Base-by-base conservation (phyloP, 225 moss, liverwort and hornwort species). In the Neckera pumila region DNA sequence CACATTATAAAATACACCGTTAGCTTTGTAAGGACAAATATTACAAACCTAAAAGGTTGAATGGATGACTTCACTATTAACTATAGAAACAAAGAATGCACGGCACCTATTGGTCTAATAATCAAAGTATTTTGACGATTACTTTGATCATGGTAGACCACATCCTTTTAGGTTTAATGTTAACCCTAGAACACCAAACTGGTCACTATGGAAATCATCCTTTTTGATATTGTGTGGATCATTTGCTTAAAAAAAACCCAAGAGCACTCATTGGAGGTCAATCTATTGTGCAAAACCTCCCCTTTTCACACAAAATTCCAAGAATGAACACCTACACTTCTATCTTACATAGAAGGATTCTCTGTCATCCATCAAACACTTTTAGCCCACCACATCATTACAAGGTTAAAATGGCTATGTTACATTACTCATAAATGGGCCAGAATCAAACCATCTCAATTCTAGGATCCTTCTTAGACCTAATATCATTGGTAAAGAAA, bases 321-420 rank as follows among this genome's bases (percentile, higher is more conserved):
- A 33, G 4, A 33, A 31, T 33, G 31, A 63, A 61, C 33, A 64
- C 17, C 17, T 33, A 17, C 33, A 63, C 15, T 63, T 31, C 30
- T 13, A 4, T 22, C 10, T 18, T 19, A 19, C 11, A 65, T 19
- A 65, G 5, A 34, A 65, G 3, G 10, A 65, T 34, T 64, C 7
- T 69, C 6, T 22, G 12, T 38, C 38, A 38, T 69, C 38, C 13
- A 69, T 22, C 1, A 7, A 1, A 69, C 38, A 22, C 36, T 67
- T 21, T n/a, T 6, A 21, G 2, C 4, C 22, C 2, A 2, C 23
- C 4, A 25, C 0, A 0, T 40, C 14, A 25, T 40, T 69, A 69
- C 8, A 40, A 14, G 14, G 71, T 71, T 16, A 11, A 28, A 18
- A 17, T 17, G 10, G 3, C 9, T 5, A 5, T 0, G 0, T 17